Evolutionary conservation across 2,329 filamentous ascomycete species (phyloP), one percentile per base, ranked within the genome.

Genomic region (Calonectria leucothoes): DNA sequence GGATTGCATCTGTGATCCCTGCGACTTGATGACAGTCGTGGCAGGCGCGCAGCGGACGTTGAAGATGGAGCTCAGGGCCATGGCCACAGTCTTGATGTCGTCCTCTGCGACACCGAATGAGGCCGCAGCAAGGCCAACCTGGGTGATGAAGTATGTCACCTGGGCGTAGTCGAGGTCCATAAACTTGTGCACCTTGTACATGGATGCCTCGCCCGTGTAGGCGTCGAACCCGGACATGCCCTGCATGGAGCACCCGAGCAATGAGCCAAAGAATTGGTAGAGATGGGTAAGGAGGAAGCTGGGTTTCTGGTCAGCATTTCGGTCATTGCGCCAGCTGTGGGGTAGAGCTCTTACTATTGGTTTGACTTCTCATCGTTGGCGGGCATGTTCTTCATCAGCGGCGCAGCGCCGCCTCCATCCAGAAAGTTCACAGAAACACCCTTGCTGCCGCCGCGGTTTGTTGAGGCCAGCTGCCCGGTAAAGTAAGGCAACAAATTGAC

Each of bases 401-500:
- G 89, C 23, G 82, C 85, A 37, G 89, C 90, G 75, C 87, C 91
- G 51, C 91, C 91, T 57, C 87, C 90, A 75, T 92, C 91, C 31
- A 93, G 85, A 82, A 91, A 92, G 86, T 92, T 92, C 82, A 91
- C 83, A 3, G 88, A 83, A 2, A 85, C 82, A 52, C 88, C 88
- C 2, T 79, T 77, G 37, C 78, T 76, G 35, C 86, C 86, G 49
- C 88, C 88, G 12, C 82, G 82, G 82, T 92, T 93, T 75, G 87
- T 88, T 0, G 89, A 90, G 20, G 83, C 85, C 11, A 92, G 85
- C 0, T 79, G 85, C 10, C 91, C 91, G 72, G 84, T 87, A 85
- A 93, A 92, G 83, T 92, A 93, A 3, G 89, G 90, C 1, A 88
- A 77, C n/a, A 92, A 85, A 79, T 91, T 89, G 77, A 93, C 90